Evolutionary conservation across 768 basidiomycete genomes (phyloP), one percentile per base, ranked within the genome.

Genomic region (Mycena alexandri): DNA sequence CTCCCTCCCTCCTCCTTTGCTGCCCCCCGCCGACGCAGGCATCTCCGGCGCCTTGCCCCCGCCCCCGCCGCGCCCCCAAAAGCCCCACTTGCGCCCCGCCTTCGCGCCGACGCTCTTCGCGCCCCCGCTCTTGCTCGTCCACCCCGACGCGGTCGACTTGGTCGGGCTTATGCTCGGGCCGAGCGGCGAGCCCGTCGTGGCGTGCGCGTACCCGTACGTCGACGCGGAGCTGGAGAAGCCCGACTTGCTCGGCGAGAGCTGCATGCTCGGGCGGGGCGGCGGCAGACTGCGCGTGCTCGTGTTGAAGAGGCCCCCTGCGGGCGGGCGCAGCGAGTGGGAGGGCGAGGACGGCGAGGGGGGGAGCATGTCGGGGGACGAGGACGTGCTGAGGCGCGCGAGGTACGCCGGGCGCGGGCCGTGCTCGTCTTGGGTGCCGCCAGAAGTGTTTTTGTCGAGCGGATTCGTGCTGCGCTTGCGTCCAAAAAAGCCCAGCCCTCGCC

Each of bases 391-490:
- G 1, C 65, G 65, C 21, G 44, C 5, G 38, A 71, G 52, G 42
- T 61, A 61, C 17, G 55, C 13, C 3, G 61, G 65, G 13, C 65
- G 12, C n/a, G 65, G 57, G 11, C 43, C 42, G 58, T 24, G n/a
- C 21, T 6, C 11, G 16, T 33, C 34, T 46, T 38, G 38, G 9
- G 38, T 9, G 14, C n/a, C n/a, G n/a, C n/a, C n/a, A n/a, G n/a
- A n/a, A n/a, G 14, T 2, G 14, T 38, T 38, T 9, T 11, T 38
- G 4, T 24, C 38, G 42, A 36, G 41, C 34, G 41, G 22, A 9
- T 44, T 66, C 9, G 25, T 24, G 38, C 61, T 66, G 13, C 60
- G 38, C 53, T 70, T 70, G 7, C 69, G 56, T 6, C 69, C 69
- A 10, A 70, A 70, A n/a, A 70, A 55, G 0, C 65, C 69, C 3